These are phyloP conservation scores for Thuidium tamariscinum DNA, from an alignment of 225 moss, liverwort and hornwort genomes.

Conservation along the genomic window DNA sequence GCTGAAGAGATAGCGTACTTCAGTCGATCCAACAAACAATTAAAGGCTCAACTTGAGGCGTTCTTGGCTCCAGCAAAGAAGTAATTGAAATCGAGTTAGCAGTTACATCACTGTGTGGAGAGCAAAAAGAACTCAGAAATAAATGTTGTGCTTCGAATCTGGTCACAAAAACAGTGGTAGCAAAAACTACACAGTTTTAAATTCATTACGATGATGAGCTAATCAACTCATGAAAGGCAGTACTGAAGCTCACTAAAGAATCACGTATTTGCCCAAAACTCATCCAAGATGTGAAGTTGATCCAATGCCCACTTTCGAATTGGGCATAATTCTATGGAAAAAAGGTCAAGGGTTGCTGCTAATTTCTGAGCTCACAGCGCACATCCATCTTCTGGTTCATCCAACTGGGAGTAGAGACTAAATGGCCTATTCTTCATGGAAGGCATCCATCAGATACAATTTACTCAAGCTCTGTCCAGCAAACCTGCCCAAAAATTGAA, in stretches of 20 bases:
- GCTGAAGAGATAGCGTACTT: constrained; percentile 78
- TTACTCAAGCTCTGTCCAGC: constrained; percentile 90
- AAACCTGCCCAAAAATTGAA: constrained; percentile 43
- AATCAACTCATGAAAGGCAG: not conserved
- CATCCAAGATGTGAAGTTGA: not conserved
- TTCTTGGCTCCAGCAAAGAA: constrained; percentile 82
- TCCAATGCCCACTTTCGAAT: not conserved
- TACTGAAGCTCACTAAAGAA: not conserved
- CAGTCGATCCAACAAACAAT: constrained; percentile 83
- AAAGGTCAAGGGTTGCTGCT: not conserved
- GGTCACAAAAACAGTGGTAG: not conserved
- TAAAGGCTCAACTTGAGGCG: constrained; percentile 89
- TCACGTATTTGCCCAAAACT: not conserved
- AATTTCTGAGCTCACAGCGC: not conserved
- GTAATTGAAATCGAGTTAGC: not conserved
- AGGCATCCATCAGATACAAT: constrained; percentile 84
- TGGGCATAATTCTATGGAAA: not conserved
- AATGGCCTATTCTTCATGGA: constrained; percentile 59
- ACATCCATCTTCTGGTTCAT: not conserved
- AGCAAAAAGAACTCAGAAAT: not conserved
- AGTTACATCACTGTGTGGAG: not conserved
- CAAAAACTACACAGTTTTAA: not conserved
- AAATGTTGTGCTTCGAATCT: not conserved
- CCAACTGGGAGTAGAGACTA: not conserved
- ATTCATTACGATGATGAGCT: not conserved